Evolutionary conservation across 1,284 basidiomycete species (phyloP).

Genomic region (Moesziomyces aphidis): DNA sequence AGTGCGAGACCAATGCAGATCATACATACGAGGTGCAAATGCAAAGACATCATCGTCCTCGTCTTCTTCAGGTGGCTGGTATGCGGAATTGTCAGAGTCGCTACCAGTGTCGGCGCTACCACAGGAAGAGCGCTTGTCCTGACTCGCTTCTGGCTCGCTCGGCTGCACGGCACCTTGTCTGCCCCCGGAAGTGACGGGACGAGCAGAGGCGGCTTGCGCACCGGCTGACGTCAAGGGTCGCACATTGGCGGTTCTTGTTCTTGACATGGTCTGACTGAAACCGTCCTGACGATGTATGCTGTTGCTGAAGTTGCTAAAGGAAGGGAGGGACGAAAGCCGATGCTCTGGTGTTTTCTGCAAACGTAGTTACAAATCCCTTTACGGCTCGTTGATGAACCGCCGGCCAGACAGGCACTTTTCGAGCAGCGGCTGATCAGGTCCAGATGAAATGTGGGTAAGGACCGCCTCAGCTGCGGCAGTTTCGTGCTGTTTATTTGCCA

Average conservation of each 20-base stretch:
- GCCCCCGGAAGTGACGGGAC: conserved; percentile 15
- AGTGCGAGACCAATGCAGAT: background rate
- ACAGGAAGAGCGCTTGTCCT: conserved; percentile 1
- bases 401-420: too few species aligned
- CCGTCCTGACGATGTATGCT: background rate
- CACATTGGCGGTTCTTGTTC: conserved; percentile 14
- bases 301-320: background rate
- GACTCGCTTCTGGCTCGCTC: background rate
- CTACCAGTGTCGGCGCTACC: conserved; percentile 1
- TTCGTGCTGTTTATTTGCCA: too few species aligned
- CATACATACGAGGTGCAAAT: conserved; percentile 33
- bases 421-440: too few species aligned
- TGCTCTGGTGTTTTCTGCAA: background rate
- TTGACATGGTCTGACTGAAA: conserved; percentile 14
- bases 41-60: conserved; percentile 45
- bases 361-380: too few species aligned
- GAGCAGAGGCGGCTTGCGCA: conserved; percentile 1
- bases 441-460: too few species aligned
- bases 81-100: background rate
- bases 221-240: conserved; percentile 25
- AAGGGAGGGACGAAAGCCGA: background rate
- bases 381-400: too few species aligned
- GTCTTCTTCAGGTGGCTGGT: conserved; percentile 18
- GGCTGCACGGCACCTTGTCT: background rate
- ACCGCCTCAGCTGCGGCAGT: too few species aligned